phyloP scores from a whole-genome alignment of 2,329 filamentous ascomycete genomes.

The Xylariales sp. region DNA sequence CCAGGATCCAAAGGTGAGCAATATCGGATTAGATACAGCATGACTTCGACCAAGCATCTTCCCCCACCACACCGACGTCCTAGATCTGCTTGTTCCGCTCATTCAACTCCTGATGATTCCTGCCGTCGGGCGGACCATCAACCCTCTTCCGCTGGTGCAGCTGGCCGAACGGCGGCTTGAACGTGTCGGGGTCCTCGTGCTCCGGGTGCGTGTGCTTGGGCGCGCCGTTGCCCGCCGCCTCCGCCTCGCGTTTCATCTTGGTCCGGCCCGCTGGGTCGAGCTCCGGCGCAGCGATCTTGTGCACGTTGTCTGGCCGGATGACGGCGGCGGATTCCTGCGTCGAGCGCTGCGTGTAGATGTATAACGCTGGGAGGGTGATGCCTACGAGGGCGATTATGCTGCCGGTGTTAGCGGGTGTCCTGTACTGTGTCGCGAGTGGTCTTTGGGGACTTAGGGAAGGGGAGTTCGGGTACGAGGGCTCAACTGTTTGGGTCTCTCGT shows the following conservation, averaged over 20 bases:
- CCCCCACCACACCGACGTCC: too few relatives aligned
- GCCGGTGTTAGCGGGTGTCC: too few relatives aligned
- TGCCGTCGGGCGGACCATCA: slow-evolving; percentile 9
- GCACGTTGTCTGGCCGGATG: not conserved
- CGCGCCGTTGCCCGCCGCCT: not conserved
- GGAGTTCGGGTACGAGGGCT: too few relatives aligned
- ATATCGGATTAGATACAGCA: not conserved
- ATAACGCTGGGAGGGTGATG: slow-evolving; percentile 6
- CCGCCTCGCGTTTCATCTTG: not conserved
- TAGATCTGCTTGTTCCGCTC: slow-evolving; percentile 1
- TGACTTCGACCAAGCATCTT: too few relatives aligned
- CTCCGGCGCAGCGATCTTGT: not conserved
- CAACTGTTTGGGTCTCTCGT: too few relatives aligned
- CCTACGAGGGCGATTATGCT: slow-evolving; percentile 8
- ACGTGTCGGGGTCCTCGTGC: slow-evolving; percentile 7
- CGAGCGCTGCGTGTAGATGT: not conserved
- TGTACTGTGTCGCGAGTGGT: too few relatives aligned
- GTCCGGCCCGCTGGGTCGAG: slow-evolving; percentile 4
- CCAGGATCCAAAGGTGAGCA: too few relatives aligned
- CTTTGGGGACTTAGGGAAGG: not conserved
- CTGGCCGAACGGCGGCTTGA: slow-evolving; percentile 10
- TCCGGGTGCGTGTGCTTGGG: slow-evolving; percentile 9
- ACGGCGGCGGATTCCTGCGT: not conserved
- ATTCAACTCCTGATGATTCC: slow-evolving; percentile 10
- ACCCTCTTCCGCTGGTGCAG: slow-evolving; percentile 10